A percentile compares a stretch with the other conserved stretches of the same genome.
Evolutionary conservation across 345 rosid genomes (phyloP).

Genomic region (Eucalyptus viminalis): DNA sequence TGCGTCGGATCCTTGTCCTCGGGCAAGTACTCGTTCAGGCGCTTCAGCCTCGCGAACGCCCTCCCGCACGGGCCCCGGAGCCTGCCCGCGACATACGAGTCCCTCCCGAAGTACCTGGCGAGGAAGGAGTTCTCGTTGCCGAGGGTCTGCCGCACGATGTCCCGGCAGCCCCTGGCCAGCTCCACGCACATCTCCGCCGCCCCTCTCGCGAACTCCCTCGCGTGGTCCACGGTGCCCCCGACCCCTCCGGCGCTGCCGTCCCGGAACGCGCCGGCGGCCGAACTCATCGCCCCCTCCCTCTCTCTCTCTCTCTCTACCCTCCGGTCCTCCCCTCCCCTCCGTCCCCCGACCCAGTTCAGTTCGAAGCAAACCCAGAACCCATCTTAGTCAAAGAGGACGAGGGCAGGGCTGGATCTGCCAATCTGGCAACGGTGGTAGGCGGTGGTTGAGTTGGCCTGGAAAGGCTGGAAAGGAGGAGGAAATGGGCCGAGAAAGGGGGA

Average conservation of each 20-base stretch:
- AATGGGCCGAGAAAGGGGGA: not conserved
- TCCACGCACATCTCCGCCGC: constrained; percentile 48
- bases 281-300: not conserved
- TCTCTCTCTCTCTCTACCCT: not conserved
- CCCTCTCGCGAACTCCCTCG: constrained; percentile 37
- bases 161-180: constrained; percentile 52
- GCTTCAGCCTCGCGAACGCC: constrained; percentile 12
- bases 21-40: constrained; percentile 38
- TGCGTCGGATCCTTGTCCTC: constrained; percentile 59
- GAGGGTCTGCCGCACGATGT: constrained; percentile 42
- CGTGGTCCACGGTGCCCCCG: constrained; percentile 20
- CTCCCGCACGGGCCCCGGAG: constrained; percentile 9
- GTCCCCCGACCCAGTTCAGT: not conserved
- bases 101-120: constrained; percentile 22
- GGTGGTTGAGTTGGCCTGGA: not conserved
- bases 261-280: not conserved
- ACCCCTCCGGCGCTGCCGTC: not conserved
- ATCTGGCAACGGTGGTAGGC: not conserved
- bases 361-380: not conserved
- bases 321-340: too few relatives aligned
- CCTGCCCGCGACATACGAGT: constrained; percentile 20
- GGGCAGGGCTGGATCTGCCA: not conserved
- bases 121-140: constrained; percentile 41
- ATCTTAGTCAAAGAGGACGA: not conserved
- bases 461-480: not conserved